These are phyloP conservation scores for Hydnomerulius pinastri DNA, from an alignment of 768 basidiomycete genomes.

Conservation along the genomic window DNA sequence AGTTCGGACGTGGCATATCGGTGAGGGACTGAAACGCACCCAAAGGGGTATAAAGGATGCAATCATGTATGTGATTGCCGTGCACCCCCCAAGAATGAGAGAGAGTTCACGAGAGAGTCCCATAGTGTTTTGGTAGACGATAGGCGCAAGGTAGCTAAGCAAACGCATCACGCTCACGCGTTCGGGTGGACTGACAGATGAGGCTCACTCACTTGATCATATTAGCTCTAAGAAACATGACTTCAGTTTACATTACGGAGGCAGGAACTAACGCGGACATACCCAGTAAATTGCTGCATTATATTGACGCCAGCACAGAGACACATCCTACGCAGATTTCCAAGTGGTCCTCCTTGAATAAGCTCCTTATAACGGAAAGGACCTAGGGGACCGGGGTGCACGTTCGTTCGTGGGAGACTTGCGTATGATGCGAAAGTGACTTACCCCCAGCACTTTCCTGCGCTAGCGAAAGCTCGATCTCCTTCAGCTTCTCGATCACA, in stretches of 20 bases:
- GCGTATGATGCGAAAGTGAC: neutral
- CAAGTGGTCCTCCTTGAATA: conserved; percentile 37
- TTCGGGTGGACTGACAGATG: no score
- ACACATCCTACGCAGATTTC: conserved; percentile 41
- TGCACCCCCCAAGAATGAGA: conserved; percentile 42
- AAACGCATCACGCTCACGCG: neutral
- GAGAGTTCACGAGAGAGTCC: conserved; percentile 41
- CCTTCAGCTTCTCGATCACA: conserved; percentile 34
- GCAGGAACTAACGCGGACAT: conserved; percentile 2
- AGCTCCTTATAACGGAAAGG: conserved; percentile 39
- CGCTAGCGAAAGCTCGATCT: conserved; percentile 39
- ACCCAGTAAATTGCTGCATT: conserved; percentile 48
- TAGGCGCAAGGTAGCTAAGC: conserved; percentile 39
- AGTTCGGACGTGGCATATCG: no score
- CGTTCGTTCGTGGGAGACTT: neutral
- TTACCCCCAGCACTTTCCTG: conserved; percentile 41
- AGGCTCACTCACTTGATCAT: conserved; percentile 38
- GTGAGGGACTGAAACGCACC: conserved; percentile 19
- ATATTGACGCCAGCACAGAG: conserved; percentile 40
- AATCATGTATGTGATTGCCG: conserved; percentile 41
- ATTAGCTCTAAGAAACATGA: conserved; percentile 28
- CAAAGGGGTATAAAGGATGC: conserved; percentile 44
- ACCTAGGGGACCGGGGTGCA: conserved; percentile 16
- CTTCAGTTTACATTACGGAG: neutral
- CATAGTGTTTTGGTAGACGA: conserved; percentile 45